Percentiles rank a stretch among this genome's conserved stretches.
Conservation (phyloP, 106 monocot species). For the Dendrobium chrysotoxum region DNA sequence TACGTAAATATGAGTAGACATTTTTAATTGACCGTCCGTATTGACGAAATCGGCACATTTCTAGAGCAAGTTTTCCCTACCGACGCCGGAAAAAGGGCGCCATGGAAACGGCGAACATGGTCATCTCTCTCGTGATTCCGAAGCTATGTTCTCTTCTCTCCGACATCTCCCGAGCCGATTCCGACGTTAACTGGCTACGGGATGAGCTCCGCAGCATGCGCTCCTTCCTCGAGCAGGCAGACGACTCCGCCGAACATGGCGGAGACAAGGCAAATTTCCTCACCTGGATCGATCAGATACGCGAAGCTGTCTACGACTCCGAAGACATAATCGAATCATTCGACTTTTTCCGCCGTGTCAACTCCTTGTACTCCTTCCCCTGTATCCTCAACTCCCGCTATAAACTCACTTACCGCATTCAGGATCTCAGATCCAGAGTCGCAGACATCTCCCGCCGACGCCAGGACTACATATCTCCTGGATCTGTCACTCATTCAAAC, state of each 20-base stretch:
- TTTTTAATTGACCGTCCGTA: too few species aligned
- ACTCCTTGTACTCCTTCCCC: background rate
- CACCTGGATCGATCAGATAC: background rate
- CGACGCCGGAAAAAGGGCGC: too few species aligned
- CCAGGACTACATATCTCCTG: background rate
- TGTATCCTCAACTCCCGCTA: background rate
- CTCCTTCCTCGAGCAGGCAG: conserved; percentile 5
- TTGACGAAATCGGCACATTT: too few species aligned
- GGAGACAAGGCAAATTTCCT: background rate
- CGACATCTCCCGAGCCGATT: background rate
- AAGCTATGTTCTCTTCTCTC: background rate
- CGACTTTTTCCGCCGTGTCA: background rate
- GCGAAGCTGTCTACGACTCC: conserved; percentile 5
- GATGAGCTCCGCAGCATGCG: conserved; percentile 20
- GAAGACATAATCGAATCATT: conserved; percentile 8
- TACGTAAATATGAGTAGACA: too few species aligned
- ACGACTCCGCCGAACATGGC: background rate
- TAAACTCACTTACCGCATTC: background rate
- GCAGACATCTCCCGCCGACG: background rate
- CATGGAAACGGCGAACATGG: too few species aligned
- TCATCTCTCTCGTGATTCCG: too few species aligned
- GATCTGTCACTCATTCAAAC: background rate
- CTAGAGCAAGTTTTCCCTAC: too few species aligned
- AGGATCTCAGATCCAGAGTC: background rate
- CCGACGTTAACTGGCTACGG: conserved; percentile 18